Evolutionary conservation across 768 basidiomycete genomes (phyloP), one percentile per base, ranked within the genome.

Genomic region (Pisolithus tinctorius): DNA sequence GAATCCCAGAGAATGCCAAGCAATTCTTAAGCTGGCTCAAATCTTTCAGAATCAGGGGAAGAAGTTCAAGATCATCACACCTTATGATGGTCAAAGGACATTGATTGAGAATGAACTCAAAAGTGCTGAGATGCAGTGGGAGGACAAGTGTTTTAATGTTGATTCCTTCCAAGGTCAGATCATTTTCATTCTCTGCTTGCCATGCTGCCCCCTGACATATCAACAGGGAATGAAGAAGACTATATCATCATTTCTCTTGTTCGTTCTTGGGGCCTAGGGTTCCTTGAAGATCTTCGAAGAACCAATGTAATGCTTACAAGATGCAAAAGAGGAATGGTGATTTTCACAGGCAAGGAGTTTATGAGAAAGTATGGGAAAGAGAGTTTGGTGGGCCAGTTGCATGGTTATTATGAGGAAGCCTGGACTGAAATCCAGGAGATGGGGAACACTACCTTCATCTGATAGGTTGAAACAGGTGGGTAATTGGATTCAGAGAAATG

Each of bases 221-320:
- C 36, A 10, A 3, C 55, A 91, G 90, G 89, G 10, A 91, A 92
- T 74, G 90, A 93, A 60, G 85, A 85, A 48, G 82, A 91, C 49
- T 79, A 78, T 29, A 83, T 90, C 43, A 74, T 90, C 52, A 75
- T 90, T 44, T 89, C 88, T 6, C 55, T 86, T 14, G 86, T 87
- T 5, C 75, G 87, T 25, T 76, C 86, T 0, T 67, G 66, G 31
- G 75, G 72, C 4, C 69, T 84, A 44, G 90, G 89, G 4, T 93
- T 93, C 56, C 71, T 93, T 31, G 61, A 66, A 13, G 82, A 82
- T 58, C 56, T 74, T 9, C 76, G 84, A 27, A 76, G 90, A 16
- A 84, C 86, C 48, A 92, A 93, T 82, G 89, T 93, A 52, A 90
- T 93, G 88, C 81, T 92, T 7, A 84, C 82, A 44, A 79, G 90